phyloP scores from a whole-genome alignment of 805 yeast genomes.

The Blastobotrys robertii region DNA sequence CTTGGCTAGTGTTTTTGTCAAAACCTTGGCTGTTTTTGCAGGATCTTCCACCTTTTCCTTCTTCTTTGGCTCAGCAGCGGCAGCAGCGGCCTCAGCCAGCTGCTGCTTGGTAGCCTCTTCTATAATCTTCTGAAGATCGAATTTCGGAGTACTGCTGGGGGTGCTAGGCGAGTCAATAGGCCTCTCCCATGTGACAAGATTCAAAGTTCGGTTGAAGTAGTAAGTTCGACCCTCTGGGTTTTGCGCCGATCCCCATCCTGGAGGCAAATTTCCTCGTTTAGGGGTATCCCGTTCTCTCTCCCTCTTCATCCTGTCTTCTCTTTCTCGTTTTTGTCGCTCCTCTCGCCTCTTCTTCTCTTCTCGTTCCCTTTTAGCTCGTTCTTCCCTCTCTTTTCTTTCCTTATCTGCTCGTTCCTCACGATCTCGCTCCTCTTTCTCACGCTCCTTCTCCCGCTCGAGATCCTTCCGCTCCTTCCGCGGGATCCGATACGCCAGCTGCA shows the following conservation, averaged over 20 bases:
- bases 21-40: slow-evolving; percentile 4
- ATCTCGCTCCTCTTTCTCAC: background rate
- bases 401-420: background rate
- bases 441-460: background rate
- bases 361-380: background rate
- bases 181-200: slow-evolving; percentile 49
- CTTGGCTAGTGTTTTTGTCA: slow-evolving; percentile 45
- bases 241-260: slow-evolving; percentile 56
- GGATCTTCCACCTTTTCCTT: slow-evolving; percentile 16
- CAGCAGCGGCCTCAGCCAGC: slow-evolving; percentile 2
- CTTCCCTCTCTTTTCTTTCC: background rate
- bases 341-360: slow-evolving; percentile 1
- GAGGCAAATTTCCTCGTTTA: slow-evolving; percentile 32
- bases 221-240: slow-evolving; percentile 39
- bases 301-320: background rate
- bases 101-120: slow-evolving; percentile 27
- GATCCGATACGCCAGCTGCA: slow-evolving; percentile 78
- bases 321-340: background rate
- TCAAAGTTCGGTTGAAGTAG: slow-evolving; percentile 43
- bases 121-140: slow-evolving; percentile 29
- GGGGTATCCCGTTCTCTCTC: background rate
- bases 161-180: slow-evolving; percentile 33
- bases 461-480: slow-evolving; percentile 38
- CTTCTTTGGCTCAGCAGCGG: slow-evolving; percentile 7
- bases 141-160: slow-evolving; percentile 12